Conservation (phyloP, 2,329 filamentous ascomycete species). For the Cryphonectria naterciae region DNA sequence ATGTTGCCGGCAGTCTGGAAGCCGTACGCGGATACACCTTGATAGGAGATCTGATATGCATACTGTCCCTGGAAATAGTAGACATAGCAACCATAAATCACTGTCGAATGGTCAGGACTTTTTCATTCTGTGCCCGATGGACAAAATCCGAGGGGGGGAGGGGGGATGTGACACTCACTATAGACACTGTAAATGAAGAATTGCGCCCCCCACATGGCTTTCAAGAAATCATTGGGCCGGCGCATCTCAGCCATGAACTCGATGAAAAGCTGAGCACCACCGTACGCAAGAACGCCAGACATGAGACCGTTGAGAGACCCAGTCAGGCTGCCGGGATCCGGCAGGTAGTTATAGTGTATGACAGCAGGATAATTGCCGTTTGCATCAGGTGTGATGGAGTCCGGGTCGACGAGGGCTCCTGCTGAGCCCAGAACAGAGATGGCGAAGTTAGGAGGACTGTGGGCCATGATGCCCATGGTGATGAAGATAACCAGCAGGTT, state of each 20-base stretch:
- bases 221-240: conserved; percentile 47
- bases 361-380: conserved; percentile 39
- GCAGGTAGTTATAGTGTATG: conserved; percentile 46
- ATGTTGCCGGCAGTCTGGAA: conserved; percentile 49
- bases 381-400: conserved; percentile 39
- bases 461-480: conserved; percentile 56
- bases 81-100: conserved; percentile 15
- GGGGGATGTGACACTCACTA: conserved; percentile 19
- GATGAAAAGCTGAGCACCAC: conserved; percentile 61
- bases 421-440: conserved; percentile 37
- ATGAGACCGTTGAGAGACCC: conserved; percentile 55
- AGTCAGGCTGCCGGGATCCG: conserved; percentile 47
- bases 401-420: conserved; percentile 36
- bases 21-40: conserved; percentile 35
- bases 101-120: background rate
- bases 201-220: conserved; percentile 46
- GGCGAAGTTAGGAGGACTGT: conserved; percentile 53
- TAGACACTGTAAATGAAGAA: conserved; percentile 47
- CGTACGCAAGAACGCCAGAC: conserved; percentile 60
- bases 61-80: conserved; percentile 19
- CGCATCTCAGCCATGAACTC: conserved; percentile 59
- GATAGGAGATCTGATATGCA: conserved; percentile 12
- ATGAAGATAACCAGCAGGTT: conserved; percentile 60
- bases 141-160: too few species aligned
- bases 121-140: background rate